Percentiles rank a stretch among this genome's conserved stretches.
Conservation (phyloP, 371 early-diverging fungal genomes). For the Dichotomocladium elegans region DNA sequence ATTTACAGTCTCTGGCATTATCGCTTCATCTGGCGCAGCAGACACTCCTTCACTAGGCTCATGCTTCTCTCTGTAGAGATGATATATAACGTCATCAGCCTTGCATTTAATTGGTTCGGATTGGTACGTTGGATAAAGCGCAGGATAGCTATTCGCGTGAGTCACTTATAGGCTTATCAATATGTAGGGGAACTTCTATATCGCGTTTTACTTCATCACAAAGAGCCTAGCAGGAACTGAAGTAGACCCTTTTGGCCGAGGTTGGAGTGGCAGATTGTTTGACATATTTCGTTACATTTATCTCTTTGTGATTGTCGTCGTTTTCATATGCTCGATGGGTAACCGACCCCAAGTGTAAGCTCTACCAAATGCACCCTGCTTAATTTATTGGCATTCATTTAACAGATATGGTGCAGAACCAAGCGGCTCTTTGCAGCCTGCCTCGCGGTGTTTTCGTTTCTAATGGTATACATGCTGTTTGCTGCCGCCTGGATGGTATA, state of each 20-base stretch:
- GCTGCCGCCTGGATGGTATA: conserved; percentile 46
- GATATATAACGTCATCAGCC: conserved; percentile 66
- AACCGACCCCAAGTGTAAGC: conserved; percentile 88
- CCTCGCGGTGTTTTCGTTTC: conserved; percentile 26
- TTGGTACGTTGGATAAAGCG: conserved; percentile 53
- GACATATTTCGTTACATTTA: conserved; percentile 68
- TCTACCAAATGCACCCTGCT: background rate
- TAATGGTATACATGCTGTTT: conserved; percentile 48
- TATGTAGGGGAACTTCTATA: conserved; percentile 72
- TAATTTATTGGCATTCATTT: background rate
- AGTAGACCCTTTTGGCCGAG: conserved; percentile 65
- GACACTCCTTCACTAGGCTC: conserved; percentile 65
- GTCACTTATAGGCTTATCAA: no score
- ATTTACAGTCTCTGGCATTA: conserved; percentile 76
- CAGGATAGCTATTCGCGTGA: no score
- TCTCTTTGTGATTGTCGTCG: conserved; percentile 67
- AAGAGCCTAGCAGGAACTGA: conserved; percentile 48
- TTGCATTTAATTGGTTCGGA: conserved; percentile 80
- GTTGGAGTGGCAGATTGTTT: conserved; percentile 60
- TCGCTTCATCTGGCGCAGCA: conserved; percentile 71
- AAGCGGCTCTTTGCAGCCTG: conserved; percentile 39
- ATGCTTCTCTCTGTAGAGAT: conserved; percentile 64
- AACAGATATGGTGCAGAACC: conserved; percentile 15
- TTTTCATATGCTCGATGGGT: conserved; percentile 87
- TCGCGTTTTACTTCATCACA: conserved; percentile 83